Evolutionary conservation across 2,329 filamentous ascomycete species (phyloP), one percentile per base, ranked within the genome.

Genomic region (Chrysosporium queenslandicum): DNA sequence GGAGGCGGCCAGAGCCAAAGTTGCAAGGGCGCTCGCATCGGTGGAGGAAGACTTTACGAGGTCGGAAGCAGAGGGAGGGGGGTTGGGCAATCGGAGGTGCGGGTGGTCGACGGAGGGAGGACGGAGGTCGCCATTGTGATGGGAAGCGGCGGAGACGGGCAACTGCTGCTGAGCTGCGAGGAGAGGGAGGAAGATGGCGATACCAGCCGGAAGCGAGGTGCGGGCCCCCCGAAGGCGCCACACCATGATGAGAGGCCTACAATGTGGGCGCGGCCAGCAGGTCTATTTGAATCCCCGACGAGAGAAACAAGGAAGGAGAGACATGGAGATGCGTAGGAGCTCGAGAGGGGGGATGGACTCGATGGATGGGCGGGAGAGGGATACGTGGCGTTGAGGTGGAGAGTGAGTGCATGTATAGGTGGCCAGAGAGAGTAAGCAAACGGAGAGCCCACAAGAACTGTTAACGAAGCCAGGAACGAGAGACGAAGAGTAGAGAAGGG

Each of bases 1-100:
- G 59, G 73, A 69, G 63, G 71, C 74, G 76, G 85, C 90, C 87
- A 88, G 89, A 95, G 91, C 90, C 79, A 90, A 85, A 86, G 89
- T 92, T 81, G 86, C 85, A 79, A 92, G 79, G 86, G 89, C 89
- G 89, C 88, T 89, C 87, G 83, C 87, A 85, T 92, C 77, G 66
- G 74, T 68, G 61, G 68, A 65, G 58, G 55, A 47, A 54, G 54
- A 14, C 56, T 53, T 14, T 53, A 46, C 36, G 53, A 54, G 46
- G 56, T 53, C 47, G 57, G 60, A 47, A 54, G 40, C 5, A 29
- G 37, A 36, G 23, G 39, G 37, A 23, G 30, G 40, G 60, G 57
- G 40, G 59, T 57, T 32, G 6, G 61, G 60, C 14, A 42, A 7
- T 16, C 30, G 9, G 12, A 50, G 16, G 20, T 39, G 27, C 12